A percentile compares a stretch with the other conserved stretches of the same genome.
phyloP scores from a whole-genome alignment of 495 filamentous ascomycete species.

The Polyplosphaeria fusca region DNA sequence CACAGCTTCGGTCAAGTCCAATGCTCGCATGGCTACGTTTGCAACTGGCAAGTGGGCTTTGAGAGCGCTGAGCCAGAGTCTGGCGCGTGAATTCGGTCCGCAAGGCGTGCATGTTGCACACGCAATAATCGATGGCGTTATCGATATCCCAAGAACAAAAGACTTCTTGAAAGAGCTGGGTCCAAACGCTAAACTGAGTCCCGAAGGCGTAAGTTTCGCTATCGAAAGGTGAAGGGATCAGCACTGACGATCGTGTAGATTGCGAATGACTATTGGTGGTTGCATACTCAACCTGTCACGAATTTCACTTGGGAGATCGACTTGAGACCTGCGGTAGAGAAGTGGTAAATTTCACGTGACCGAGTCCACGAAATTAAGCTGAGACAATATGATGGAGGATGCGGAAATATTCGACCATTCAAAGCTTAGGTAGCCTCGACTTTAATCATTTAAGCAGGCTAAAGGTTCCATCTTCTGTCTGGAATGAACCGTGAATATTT shows the following conservation, averaged over 20 bases:
- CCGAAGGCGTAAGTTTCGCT: slow-evolving; percentile 67
- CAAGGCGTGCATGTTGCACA: slow-evolving; percentile 87
- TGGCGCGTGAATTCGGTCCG: slow-evolving; percentile 86
- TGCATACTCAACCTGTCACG: slow-evolving; percentile 80
- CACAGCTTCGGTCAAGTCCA: slow-evolving; percentile 75
- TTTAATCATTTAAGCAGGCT: neutral
- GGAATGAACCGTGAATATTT: no score
- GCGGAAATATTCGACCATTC: neutral
- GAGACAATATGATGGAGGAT: neutral
- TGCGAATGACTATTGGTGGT: slow-evolving; percentile 82
- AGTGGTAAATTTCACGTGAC: slow-evolving; percentile 48
- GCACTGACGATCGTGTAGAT: slow-evolving; percentile 54
- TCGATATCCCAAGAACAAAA: slow-evolving; percentile 75
- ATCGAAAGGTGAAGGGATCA: neutral
- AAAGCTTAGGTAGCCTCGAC: neutral
- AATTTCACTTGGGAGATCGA: slow-evolving; percentile 85
- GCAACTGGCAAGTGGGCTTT: slow-evolving; percentile 78
- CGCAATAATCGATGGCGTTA: slow-evolving; percentile 81
- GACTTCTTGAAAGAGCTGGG: slow-evolving; percentile 53
- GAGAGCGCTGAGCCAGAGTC: slow-evolving; percentile 70
- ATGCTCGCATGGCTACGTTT: slow-evolving; percentile 66
- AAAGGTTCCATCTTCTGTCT: neutral
- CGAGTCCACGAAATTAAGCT: neutral
- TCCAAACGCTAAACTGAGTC: slow-evolving; percentile 70
- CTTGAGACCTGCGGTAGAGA: slow-evolving; percentile 75